phyloP scores from a whole-genome alignment of 2,329 filamentous ascomycete species.

The Fusarium scirpi region DNA sequence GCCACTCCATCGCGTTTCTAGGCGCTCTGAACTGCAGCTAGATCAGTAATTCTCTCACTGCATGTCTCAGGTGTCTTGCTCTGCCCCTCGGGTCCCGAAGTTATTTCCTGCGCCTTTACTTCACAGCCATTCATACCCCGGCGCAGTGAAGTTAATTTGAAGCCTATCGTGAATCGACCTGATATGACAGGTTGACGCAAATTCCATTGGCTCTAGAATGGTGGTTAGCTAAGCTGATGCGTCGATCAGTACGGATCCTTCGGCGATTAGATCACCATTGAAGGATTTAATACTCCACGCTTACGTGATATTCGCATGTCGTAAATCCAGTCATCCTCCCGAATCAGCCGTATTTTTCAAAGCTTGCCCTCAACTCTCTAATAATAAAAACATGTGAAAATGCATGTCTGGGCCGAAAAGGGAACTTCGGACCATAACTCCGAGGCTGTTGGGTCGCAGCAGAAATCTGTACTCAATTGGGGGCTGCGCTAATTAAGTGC shows the following conservation, averaged over 20 bases:
- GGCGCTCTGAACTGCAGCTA: not conserved
- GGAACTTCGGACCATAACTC: not conserved
- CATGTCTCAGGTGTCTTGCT: not conserved
- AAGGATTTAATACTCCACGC: not conserved
- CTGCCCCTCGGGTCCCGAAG: not conserved
- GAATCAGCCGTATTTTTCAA: not conserved
- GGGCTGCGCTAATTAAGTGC: not conserved
- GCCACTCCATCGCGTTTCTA: not conserved
- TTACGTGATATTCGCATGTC: not conserved
- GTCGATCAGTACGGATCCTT: not conserved
- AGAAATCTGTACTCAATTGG: not conserved
- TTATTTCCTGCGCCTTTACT: not conserved
- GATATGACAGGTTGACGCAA: not conserved
- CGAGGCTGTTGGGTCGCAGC: not conserved
- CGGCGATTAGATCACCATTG: not conserved
- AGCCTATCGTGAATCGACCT: not conserved
- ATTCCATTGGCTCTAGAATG: fast-evolving
- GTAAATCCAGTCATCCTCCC: not conserved
- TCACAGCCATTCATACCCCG: not conserved
- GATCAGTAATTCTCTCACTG: not conserved
- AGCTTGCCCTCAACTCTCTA: not conserved
- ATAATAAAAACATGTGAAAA: not conserved
- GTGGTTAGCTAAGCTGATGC: not conserved
- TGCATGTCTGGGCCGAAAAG: not conserved
- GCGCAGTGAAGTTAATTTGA: not conserved